Base-by-base conservation (phyloP, 495 filamentous ascomycete species). In the Astrothelium macrocarpum region DNA sequence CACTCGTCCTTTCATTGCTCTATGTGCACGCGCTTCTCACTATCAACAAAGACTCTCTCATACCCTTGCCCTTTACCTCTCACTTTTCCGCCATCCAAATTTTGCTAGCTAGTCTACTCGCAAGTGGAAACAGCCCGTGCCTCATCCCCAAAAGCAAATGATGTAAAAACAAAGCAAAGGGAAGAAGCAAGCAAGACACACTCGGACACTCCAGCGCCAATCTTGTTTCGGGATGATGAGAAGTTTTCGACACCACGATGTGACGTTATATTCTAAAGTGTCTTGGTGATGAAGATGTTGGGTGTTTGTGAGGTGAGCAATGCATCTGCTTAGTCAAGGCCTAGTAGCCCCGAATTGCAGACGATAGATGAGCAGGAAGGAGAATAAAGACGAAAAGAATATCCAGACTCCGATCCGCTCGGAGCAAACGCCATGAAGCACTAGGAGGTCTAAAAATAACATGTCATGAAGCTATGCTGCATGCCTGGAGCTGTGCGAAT, bases 381-480 rank as follows among this genome's bases (percentile, higher is more conserved):
- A 56, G 20, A 56, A 20, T n/a, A 20, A 29, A 56, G 9, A 4
- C 11, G 29, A 29, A 56, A 56, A 56, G 25, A 56, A 56, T 56
- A 56, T 56, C 49, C 49, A 56, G 49, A 56, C 49, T 56, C 49
- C 49, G 20, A 9, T 20, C 12, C 34, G 34, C 14, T 29, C 25
- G 49, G 23, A 56, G 49, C 10, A 20, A 56, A 56, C 49, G 49
- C 49, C 49, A 20, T 26, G 20, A 56, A 56, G 49, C 49, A 56
- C 5, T 14, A 56, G n/a, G 10, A 5, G n/a, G n/a, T n/a, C 12
- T 56, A 56, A 56, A 4, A 56, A 56, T 56, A 20, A 10, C 23
- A 56, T 5, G 16, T 56, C 49, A 56, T 56, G 20, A 56, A 29
- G 7, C 16, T 29, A 4, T 20, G 25, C 25, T 9, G 49, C 49